Conservation (phyloP, 2,329 filamentous ascomycete genomes). For the Fusarium aywerte region DNA sequence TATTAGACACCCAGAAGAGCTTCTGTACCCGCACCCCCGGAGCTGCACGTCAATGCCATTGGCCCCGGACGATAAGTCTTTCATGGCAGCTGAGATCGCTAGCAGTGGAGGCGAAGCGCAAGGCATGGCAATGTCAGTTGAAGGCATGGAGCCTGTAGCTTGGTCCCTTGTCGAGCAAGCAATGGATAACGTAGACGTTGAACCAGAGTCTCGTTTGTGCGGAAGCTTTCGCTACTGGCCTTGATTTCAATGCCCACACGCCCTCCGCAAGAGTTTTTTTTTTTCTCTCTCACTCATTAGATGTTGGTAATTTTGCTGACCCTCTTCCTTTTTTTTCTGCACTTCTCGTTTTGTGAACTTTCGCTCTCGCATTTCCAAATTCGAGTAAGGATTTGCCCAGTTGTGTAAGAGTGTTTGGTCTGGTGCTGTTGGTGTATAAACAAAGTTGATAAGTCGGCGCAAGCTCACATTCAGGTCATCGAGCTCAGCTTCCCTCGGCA, state of each 20-base stretch:
- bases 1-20: slow-evolving; percentile 24
- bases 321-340: slow-evolving; percentile 19
- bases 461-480: slow-evolving; percentile 30
- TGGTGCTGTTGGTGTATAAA: slow-evolving; percentile 26
- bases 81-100: slow-evolving; percentile 46
- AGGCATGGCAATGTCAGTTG: slow-evolving; percentile 27
- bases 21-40: slow-evolving; percentile 42
- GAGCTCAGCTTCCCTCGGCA: slow-evolving; percentile 40
- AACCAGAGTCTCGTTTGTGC: slow-evolving; percentile 37
- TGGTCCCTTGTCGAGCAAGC: slow-evolving; percentile 40
- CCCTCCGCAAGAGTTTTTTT: slow-evolving; percentile 39
- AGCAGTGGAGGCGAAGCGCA: slow-evolving; percentile 37
- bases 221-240: slow-evolving; percentile 39
- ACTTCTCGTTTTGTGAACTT: slow-evolving; percentile 14
- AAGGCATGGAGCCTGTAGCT: slow-evolving; percentile 32
- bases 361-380: slow-evolving; percentile 1
- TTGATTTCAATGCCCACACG: slow-evolving; percentile 41
- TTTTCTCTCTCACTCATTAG: background rate
- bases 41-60: slow-evolving; percentile 42
- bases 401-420: slow-evolving; percentile 12
- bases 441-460: slow-evolving; percentile 21
- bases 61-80: slow-evolving; percentile 43
- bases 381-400: background rate
- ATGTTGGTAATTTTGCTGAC: slow-evolving; percentile 8
- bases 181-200: slow-evolving; percentile 20